phyloP scores from a whole-genome alignment of 73 alveolate genomes.

The Symbiodinium natans region DNA sequence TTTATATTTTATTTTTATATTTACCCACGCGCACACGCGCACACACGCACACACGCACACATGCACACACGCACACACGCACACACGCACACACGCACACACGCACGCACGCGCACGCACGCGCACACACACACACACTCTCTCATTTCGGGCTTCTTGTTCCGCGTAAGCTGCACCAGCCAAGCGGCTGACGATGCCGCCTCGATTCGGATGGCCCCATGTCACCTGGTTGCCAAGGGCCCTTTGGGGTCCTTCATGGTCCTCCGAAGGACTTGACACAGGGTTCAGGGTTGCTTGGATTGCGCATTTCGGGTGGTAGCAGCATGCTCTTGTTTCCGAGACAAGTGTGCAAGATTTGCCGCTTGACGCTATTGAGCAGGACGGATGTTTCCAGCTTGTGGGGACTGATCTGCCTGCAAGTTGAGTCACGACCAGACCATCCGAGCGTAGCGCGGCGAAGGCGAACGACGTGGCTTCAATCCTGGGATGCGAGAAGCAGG shows the following conservation, averaged over 20 bases:
- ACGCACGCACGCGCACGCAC: conserved; percentile 26
- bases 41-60: conserved; percentile 36
- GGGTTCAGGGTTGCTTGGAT: too few species aligned
- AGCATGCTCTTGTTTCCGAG: too few species aligned
- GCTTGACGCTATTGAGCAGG: too few species aligned
- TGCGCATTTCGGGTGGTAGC: too few species aligned
- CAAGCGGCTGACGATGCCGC: neutral
- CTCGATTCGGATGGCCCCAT: neutral
- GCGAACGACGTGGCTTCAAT: neutral
- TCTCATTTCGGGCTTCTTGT: too few species aligned
- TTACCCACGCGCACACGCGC: conserved; percentile 28
- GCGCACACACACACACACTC: neutral
- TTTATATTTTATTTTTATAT: too few species aligned
- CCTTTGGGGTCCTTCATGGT: too few species aligned
- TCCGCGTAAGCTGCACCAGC: too few species aligned
- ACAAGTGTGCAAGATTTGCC: too few species aligned
- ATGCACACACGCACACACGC: conserved; percentile 33
- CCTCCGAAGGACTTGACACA: too few species aligned
- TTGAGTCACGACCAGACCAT: neutral
- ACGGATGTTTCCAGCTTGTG: too few species aligned
- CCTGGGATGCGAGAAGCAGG: neutral
- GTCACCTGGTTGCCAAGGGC: neutral
- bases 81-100: conserved; percentile 30
- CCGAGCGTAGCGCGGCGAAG: neutral
- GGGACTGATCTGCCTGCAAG: neutral